A percentile compares a stretch with the other conserved stretches of the same genome.
phyloP scores from a whole-genome alignment of 805 yeast genomes.

The Myxozyma mucilagina region DNA sequence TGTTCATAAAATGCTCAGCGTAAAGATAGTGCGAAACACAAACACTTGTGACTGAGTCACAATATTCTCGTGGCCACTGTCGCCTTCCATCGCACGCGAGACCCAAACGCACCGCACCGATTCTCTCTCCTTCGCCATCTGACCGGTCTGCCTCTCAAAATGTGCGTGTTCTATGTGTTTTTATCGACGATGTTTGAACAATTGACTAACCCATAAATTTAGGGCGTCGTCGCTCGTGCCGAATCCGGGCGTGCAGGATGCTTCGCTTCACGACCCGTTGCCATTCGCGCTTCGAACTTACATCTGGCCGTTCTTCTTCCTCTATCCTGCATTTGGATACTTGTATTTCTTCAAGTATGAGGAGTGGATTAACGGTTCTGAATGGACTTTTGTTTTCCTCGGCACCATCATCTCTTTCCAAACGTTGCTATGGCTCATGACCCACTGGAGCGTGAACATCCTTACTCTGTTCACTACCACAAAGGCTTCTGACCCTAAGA shows the following conservation, averaged over 20 bases:
- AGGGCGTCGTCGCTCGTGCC: constrained; percentile 40
- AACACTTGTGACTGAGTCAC: background rate
- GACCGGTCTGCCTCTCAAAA: background rate
- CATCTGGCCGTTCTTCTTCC: constrained; percentile 74
- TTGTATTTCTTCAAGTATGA: constrained; percentile 72
- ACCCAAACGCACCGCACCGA: background rate
- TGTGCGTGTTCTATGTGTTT: background rate
- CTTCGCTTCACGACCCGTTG: constrained; percentile 74
- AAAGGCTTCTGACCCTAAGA: constrained; percentile 51
- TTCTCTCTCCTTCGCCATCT: background rate
- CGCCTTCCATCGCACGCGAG: background rate
- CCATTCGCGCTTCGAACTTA: constrained; percentile 65
- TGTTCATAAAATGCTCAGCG: too few relatives aligned
- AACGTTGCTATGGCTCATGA: constrained; percentile 77
- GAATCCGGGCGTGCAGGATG: constrained; percentile 36
- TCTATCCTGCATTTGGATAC: constrained; percentile 73
- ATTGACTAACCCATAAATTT: background rate
- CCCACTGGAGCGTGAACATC: constrained; percentile 86
- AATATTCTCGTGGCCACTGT: background rate
- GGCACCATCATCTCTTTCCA: constrained; percentile 74
- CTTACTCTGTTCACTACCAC: constrained; percentile 68
- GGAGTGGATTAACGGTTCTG: constrained; percentile 77
- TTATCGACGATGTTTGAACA: background rate
- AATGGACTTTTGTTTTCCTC: constrained; percentile 92
- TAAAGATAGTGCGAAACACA: too few relatives aligned